Percentiles rank a stretch among this genome's conserved stretches.
Conservation (phyloP, 164 flowering plant species). For the Berberis thunbergii region DNA sequence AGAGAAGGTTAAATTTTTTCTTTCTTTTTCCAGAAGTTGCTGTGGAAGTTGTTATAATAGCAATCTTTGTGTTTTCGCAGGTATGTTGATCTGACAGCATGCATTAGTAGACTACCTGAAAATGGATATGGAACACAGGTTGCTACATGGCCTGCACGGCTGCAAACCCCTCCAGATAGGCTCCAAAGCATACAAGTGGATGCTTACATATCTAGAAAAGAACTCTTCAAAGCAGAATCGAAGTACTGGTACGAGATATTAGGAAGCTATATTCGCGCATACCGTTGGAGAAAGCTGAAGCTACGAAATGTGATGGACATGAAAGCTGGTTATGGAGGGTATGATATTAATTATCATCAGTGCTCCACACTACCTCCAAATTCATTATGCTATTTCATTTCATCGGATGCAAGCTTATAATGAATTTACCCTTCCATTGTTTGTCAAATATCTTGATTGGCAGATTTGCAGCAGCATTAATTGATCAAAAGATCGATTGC, state of each 20-base stretch:
- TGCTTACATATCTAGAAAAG: slow-evolving; percentile 75
- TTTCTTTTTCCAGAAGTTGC: too few species aligned
- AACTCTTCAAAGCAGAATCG: slow-evolving; percentile 79
- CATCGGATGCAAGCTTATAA: not conserved
- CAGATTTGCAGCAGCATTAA: slow-evolving; percentile 89
- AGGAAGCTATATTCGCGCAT: slow-evolving; percentile 48
- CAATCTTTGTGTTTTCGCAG: slow-evolving; percentile 22
- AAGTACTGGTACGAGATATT: slow-evolving; percentile 79
- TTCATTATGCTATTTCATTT: not conserved
- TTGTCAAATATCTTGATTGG: slow-evolving; percentile 5
- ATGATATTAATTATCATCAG: slow-evolving; percentile 5
- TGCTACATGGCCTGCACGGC: slow-evolving; percentile 78
- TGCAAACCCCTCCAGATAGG: slow-evolving; percentile 79
- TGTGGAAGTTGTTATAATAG: too few species aligned
- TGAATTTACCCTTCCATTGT: not conserved
- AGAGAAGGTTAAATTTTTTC: too few species aligned
- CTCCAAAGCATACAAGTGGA: slow-evolving; percentile 72
- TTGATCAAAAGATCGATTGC: slow-evolving; percentile 39
- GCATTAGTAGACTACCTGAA: slow-evolving; percentile 81
- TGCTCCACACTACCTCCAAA: not conserved
- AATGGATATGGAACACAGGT: slow-evolving; percentile 72
- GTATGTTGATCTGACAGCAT: slow-evolving; percentile 76
- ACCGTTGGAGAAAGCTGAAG: slow-evolving; percentile 56
- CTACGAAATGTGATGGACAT: slow-evolving; percentile 90
- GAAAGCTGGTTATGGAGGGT: slow-evolving; percentile 99